These are phyloP conservation scores for Candida easanensis DNA, from an alignment of 805 yeast species.

Conservation along the genomic window DNA sequence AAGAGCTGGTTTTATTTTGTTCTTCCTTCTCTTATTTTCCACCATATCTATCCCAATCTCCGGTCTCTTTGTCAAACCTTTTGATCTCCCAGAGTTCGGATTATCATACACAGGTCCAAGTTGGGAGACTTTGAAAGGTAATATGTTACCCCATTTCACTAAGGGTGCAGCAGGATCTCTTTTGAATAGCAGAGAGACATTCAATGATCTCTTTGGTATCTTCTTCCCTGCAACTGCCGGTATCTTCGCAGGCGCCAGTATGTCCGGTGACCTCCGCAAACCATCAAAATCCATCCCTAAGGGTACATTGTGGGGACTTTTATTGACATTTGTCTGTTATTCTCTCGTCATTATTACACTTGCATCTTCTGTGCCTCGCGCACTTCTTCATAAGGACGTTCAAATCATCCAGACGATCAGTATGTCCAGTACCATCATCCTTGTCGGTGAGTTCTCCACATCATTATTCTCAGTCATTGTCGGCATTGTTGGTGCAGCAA, in stretches of 20 bases:
- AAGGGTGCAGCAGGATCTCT: slow-evolving; percentile 92
- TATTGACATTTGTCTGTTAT: slow-evolving; percentile 75
- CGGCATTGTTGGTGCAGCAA: slow-evolving; percentile 95
- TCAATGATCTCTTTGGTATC: slow-evolving; percentile 85
- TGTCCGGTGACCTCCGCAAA: slow-evolving; percentile 88
- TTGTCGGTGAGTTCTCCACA: slow-evolving; percentile 90
- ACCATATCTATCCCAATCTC: slow-evolving; percentile 84
- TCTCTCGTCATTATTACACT: slow-evolving; percentile 76
- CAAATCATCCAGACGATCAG: slow-evolving; percentile 84
- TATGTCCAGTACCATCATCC: slow-evolving; percentile 60
- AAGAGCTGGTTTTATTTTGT: slow-evolving; percentile 73
- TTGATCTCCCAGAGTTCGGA: slow-evolving; percentile 48
- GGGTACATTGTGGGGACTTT: slow-evolving; percentile 87
- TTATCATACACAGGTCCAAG: slow-evolving; percentile 68
- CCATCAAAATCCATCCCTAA: slow-evolving; percentile 90
- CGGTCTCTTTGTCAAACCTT: slow-evolving; percentile 61
- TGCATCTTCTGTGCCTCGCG: slow-evolving; percentile 79
- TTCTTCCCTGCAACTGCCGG: slow-evolving; percentile 99
- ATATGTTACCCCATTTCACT: slow-evolving; percentile 78
- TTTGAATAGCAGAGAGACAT: slow-evolving; percentile 58
- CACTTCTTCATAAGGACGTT: slow-evolving; percentile 70
- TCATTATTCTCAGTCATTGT: slow-evolving; percentile 90
- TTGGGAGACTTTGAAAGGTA: slow-evolving; percentile 61
- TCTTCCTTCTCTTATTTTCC: slow-evolving; percentile 62
- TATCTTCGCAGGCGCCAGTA: slow-evolving; percentile 96